A percentile compares a stretch with the other conserved stretches of the same genome.
phyloP scores from a whole-genome alignment of 257 asterid species.

The Rubia yunnanensis region DNA sequence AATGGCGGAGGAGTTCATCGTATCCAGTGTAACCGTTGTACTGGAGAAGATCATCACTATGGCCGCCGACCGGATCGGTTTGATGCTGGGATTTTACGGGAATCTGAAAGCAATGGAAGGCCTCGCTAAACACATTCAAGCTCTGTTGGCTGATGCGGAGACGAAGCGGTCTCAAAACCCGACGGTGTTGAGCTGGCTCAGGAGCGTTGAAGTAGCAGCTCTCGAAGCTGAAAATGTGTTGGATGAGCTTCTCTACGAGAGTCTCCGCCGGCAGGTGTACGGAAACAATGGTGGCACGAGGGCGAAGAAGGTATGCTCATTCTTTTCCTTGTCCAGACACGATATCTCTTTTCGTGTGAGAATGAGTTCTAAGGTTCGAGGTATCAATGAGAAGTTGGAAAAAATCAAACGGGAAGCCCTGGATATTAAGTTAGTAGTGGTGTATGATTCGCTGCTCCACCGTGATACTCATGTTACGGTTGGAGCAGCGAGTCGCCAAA shows the following conservation, averaged over 20 bases:
- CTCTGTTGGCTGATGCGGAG: background rate
- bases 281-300: background rate
- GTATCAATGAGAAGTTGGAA: background rate
- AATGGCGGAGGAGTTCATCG: background rate
- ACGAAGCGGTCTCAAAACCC: background rate
- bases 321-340: background rate
- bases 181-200: background rate
- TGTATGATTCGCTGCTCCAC: too few species aligned
- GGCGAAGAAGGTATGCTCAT: background rate
- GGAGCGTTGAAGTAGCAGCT: background rate
- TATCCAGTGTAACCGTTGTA: background rate
- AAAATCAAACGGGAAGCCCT: background rate
- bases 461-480: background rate
- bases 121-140: background rate
- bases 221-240: background rate
- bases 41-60: background rate
- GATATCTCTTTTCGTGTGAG: background rate
- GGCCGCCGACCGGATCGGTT: background rate
- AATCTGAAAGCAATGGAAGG: background rate
- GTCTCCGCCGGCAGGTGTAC: background rate
- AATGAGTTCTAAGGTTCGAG: background rate
- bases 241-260: background rate
- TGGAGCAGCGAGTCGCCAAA: background rate
- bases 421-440: background rate
- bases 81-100: background rate